Base-by-base conservation (phyloP, 768 basidiomycete species). In the Pleurotus salmoneostramineus region DNA sequence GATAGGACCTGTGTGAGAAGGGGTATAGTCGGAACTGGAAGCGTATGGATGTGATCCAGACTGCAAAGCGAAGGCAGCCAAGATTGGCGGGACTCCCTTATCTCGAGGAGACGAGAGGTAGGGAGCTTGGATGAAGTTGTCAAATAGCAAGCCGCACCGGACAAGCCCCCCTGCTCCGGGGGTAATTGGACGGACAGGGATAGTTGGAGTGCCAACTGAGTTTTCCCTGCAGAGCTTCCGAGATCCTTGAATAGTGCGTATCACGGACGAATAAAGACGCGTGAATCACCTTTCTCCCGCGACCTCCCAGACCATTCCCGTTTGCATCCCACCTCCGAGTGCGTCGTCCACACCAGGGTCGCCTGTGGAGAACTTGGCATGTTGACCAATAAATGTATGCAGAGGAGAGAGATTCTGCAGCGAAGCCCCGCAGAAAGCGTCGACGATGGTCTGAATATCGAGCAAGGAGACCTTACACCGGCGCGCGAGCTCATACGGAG, bases 191-290 rank as follows among this genome's bases (percentile, higher is more conserved):
- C 88, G 17, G 82, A 76, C 33, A 96, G 74, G 3, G 92, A 84
- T 15, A 93, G 79, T 62, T 95, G 94, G 11, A 99, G 77, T 3
- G 89, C 91, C 4, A 98, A 72, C 64, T 98, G 95, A 0, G 94
- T 94, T 74, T 99, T 99, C 40, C 97, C 97, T 31, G 96, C 86
- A 21, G 94, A 88, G 67, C 97, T 99, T 67, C 43, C 67, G 51
- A 27, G 15, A 34, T 31, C 17, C 6, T 32, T 43, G 45, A 56
- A 51, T 15, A 15, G 54, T 21, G 21, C 44, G 40, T 27, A 21
- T 50, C 44, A 58, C n/a, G 50, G 17, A 21, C 49, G 10, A 27
- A 60, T 35, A 8, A 50, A 37, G 32, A 6, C 36, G 15, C 27
- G 32, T 52, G 17, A 66, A 73, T 60, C 69, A 94, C 95, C 93